phyloP scores from a whole-genome alignment of 345 rosid species.

The Angophora floribunda region DNA sequence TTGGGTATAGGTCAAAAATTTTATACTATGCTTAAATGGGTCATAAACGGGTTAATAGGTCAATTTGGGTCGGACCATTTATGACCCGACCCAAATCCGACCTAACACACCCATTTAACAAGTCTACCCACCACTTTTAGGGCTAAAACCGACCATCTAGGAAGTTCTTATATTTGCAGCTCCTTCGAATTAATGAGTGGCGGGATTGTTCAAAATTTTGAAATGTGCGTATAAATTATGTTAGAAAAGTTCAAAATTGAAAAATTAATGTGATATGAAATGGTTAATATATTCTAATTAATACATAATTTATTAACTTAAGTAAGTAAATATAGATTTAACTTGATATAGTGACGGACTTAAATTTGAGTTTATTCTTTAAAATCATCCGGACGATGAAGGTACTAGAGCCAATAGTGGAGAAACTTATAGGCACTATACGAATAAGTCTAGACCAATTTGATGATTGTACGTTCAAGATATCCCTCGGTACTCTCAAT shows the following conservation, averaged over 20 bases:
- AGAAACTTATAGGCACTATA: not conserved
- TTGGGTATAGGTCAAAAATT: too few species aligned
- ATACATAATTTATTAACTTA: too few species aligned
- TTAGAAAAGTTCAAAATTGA: too few species aligned
- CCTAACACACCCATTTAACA: too few species aligned
- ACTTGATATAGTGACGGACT: too few species aligned
- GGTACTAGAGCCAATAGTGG: too few species aligned
- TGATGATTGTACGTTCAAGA: not conserved
- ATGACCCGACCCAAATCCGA: too few species aligned
- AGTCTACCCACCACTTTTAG: not conserved
- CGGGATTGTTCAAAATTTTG: not conserved
- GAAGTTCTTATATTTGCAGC: not conserved
- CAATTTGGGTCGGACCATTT: too few species aligned
- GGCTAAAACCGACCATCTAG: not conserved
- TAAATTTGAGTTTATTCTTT: not conserved
- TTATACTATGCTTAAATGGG: too few species aligned
- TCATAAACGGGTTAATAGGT: too few species aligned
- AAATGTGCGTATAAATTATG: not conserved
- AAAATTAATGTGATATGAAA: not conserved
- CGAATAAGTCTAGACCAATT: not conserved
- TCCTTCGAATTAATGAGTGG: not conserved
- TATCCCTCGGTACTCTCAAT: not conserved
- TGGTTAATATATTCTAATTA: not conserved
- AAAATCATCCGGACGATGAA: accelerated
- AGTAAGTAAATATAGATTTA: too few species aligned